phyloP scores from a whole-genome alignment of 2,329 filamentous ascomycete species.

The Xylaria sp. region DNA sequence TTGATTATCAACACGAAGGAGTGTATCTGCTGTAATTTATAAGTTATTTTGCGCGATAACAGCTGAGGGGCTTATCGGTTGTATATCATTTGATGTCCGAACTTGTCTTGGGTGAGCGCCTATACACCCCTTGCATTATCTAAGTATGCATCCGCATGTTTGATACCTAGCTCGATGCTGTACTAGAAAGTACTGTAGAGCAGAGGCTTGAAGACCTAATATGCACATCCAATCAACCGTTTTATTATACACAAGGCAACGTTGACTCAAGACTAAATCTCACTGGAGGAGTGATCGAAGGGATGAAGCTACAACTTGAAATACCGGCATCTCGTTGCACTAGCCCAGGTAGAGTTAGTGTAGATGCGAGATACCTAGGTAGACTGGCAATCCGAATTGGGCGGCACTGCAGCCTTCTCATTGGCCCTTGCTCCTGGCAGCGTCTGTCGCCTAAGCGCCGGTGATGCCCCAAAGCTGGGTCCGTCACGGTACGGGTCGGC shows the following conservation, averaged over 20 bases:
- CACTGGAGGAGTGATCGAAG: neutral
- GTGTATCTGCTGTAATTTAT: no score
- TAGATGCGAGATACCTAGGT: neutral
- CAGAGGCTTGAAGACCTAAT: no score
- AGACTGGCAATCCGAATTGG: slow-evolving; percentile 10
- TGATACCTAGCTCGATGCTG: no score
- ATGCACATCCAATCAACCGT: neutral
- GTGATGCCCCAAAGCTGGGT: slow-evolving; percentile 39
- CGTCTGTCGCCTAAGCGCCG: slow-evolving; percentile 43
- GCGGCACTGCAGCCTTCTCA: slow-evolving; percentile 24
- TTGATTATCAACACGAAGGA: no score
- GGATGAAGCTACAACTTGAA: slow-evolving; percentile 21
- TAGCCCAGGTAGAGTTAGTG: neutral
- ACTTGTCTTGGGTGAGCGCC: no score
- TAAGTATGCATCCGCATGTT: no score
- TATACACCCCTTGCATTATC: no score
- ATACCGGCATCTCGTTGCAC: slow-evolving; percentile 17
- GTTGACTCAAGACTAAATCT: neutral
- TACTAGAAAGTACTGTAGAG: no score
- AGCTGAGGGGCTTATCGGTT: neutral
- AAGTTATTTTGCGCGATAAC: neutral
- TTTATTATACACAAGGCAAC: neutral
- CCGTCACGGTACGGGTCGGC: slow-evolving; percentile 28
- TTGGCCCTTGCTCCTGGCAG: slow-evolving; percentile 25
- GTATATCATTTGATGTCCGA: no score